A percentile compares a stretch with the other conserved stretches of the same genome.
Conservation (phyloP, 1,284 basidiomycete species). For the Austropuccinia psidii region DNA sequence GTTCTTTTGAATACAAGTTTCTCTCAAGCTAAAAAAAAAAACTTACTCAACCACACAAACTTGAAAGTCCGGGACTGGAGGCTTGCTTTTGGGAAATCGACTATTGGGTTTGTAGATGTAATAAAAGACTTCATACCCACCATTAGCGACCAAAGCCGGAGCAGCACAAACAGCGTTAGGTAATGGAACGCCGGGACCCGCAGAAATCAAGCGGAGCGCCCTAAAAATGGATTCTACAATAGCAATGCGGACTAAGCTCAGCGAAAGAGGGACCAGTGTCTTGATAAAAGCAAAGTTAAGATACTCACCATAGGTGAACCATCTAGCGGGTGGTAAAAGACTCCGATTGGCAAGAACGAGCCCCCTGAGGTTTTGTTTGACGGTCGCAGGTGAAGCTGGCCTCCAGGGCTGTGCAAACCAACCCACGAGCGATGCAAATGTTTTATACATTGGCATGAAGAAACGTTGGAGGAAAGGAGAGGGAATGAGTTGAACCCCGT, state of each 20-base stretch:
- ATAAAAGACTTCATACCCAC: conserved; percentile 34
- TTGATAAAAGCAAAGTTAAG: background rate
- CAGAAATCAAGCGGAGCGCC: conserved; percentile 18
- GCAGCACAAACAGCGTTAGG: background rate
- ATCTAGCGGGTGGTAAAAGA: conserved; percentile 1
- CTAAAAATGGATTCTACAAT: conserved; percentile 25
- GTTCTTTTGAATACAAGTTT: background rate
- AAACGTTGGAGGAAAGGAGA: background rate
- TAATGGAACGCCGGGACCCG: conserved; percentile 6
- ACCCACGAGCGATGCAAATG: background rate
- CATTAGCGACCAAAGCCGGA: background rate
- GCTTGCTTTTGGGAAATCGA: conserved; percentile 23
- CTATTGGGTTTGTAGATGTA: conserved; percentile 36
- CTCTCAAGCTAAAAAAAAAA: background rate
- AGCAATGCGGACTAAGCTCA: background rate
- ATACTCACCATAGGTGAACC: conserved; percentile 18
- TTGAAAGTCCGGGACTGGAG: conserved; percentile 29
- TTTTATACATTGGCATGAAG: background rate
- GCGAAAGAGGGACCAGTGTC: background rate
- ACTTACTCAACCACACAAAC: conserved; percentile 36
- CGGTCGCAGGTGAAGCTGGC: background rate
- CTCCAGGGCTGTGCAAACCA: background rate
- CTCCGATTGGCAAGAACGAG: background rate
- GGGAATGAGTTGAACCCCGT: background rate
- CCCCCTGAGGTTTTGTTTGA: background rate